Base-by-base conservation (phyloP, 2,329 filamentous ascomycete species). In the Exophiala viscosa region DNA sequence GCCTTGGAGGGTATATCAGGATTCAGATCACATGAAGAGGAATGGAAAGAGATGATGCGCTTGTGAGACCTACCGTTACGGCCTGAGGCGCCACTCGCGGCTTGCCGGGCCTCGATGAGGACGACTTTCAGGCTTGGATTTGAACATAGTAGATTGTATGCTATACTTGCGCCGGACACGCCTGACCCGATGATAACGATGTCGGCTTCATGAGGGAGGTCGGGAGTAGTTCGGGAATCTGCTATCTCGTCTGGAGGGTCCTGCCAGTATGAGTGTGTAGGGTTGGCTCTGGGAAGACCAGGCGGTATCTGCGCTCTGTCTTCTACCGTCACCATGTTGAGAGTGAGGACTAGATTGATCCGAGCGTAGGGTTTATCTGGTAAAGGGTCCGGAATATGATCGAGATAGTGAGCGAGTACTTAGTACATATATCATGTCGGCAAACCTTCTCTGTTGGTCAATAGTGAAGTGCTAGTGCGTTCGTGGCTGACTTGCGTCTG, bases 71-170 rank as follows among this genome's bases (percentile, higher is more conserved):
- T 54, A 54, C 54, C 54, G 45, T 57, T 57, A 15, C 69, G 62
- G 2, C 69, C 69, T 6, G 68, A 70, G 1, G 68, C 69, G 7
- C 69, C 69, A 11, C 66, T 69, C 18, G 66, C 67, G 6, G 70
- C 60, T 51, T 58, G 62, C 15, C 72, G 62, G 2, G 73, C 73
- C 60, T 76, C 73, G 4, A 75, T 62, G 50, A 75, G 60, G 10
- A 73, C 62, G 32, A 75, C 59, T 15, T 54, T 60, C 10, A 60
- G 61, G 6, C 41, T 23, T 13, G 58, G 50, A 23, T 60, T 52
- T 23, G 59, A 57, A 5, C 55, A 59, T n/a, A 66, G 59, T 28
- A 67, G 53, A 40, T 66, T 64, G 48, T 62, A 64, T 6, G 67
- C 68, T 20, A 71, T 60, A 39, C 60, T 61, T 10, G 69, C 65